phyloP scores from a whole-genome alignment of 495 filamentous ascomycete genomes.

The Lichenothelia convexa region DNA sequence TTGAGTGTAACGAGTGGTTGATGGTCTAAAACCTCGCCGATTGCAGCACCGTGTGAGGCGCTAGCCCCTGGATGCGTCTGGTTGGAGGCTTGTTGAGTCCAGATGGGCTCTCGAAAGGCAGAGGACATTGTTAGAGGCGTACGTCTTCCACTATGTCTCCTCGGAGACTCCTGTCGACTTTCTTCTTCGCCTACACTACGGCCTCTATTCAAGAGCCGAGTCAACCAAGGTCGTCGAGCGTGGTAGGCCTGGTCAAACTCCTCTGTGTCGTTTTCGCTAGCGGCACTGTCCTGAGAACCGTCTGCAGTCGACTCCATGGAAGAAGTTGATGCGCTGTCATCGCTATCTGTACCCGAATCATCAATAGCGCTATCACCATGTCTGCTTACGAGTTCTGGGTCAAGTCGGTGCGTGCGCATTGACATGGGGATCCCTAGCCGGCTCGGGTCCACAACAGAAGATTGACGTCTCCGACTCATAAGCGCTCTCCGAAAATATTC shows the following conservation, averaged over 20 bases:
- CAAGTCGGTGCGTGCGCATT: constrained; percentile 59
- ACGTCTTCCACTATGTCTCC: no score
- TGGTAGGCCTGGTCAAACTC: no score
- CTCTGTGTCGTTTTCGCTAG: constrained; percentile 32
- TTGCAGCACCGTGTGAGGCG: no score
- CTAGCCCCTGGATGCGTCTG: no score
- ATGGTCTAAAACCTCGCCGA: no score
- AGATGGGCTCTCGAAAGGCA: no score
- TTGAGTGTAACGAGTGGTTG: background rate
- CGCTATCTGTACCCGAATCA: constrained; percentile 24
- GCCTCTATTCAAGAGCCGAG: no score
- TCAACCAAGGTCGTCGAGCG: no score
- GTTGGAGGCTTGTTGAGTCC: no score
- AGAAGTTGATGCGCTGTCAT: constrained; percentile 26
- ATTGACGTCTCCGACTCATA: constrained; percentile 31
- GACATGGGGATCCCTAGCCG: constrained; percentile 47
- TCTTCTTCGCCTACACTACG: no score
- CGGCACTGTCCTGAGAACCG: constrained; percentile 19
- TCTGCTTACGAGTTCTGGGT: constrained; percentile 41
- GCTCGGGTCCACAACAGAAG: constrained; percentile 45
- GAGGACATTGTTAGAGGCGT: no score
- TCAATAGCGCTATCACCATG: constrained; percentile 30
- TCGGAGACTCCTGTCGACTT: no score
- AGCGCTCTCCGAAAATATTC: constrained; percentile 33
- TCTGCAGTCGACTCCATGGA: constrained; percentile 25